Evolutionary conservation across 2,329 filamentous ascomycete species (phyloP).

Genomic region (Paecilomyces dactylethromorphus): DNA sequence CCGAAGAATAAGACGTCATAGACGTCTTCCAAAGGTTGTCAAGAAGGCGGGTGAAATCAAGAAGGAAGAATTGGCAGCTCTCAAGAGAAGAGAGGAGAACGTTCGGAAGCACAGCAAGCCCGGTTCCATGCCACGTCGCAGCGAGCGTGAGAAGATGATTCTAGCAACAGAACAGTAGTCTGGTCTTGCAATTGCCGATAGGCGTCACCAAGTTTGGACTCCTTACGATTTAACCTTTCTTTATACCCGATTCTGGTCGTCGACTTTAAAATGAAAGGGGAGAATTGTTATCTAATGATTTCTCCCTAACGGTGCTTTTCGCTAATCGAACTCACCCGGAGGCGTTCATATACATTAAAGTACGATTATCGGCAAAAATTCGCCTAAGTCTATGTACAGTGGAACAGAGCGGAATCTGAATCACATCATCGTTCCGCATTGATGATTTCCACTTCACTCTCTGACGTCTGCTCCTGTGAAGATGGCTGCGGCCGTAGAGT

Average conservation of each 20-base stretch:
- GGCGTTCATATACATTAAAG: background rate
- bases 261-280: background rate
- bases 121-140: constrained; percentile 64
- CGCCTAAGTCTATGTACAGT: background rate
- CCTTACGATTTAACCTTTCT: background rate
- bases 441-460: constrained; percentile 13
- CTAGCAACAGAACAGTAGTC: constrained; percentile 58
- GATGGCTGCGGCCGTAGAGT: constrained; percentile 6
- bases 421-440: constrained; percentile 13
- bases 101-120: constrained; percentile 86
- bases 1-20: constrained; percentile 78
- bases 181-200: background rate
- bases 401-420: background rate
- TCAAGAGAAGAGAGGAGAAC: constrained; percentile 91
- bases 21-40: constrained; percentile 83
- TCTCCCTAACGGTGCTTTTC: background rate
- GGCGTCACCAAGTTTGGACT: background rate
- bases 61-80: constrained; percentile 73
- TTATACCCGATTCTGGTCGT: background rate
- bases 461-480: constrained; percentile 8
- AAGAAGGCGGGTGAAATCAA: constrained; percentile 98
- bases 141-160: constrained; percentile 90
- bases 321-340: background rate
- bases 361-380: background rate
- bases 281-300: background rate